Evolutionary conservation across 768 basidiomycete genomes (phyloP).

Genomic region (Macrolepiota dolichaula): DNA sequence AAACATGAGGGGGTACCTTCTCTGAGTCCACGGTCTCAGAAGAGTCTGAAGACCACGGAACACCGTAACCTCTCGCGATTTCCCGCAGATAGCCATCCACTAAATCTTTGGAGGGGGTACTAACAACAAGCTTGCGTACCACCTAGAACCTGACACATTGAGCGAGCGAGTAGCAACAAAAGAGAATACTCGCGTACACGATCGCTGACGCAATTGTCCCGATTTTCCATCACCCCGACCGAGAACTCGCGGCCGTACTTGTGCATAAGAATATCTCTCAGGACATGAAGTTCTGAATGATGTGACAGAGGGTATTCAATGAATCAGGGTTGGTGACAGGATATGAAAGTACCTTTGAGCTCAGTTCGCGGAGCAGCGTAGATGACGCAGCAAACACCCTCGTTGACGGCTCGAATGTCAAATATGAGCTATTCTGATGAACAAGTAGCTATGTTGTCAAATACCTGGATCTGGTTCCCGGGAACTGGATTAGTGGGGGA

Average conservation of each 20-base stretch:
- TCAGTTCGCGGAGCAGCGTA: constrained; percentile 91
- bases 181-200: constrained; percentile 44
- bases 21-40: constrained; percentile 1
- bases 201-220: constrained; percentile 73
- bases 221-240: constrained; percentile 81
- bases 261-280: constrained; percentile 93
- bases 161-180: not conserved
- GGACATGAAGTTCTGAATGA: constrained; percentile 75
- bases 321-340: not conserved
- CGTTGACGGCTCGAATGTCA: constrained; percentile 36
- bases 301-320: not conserved
- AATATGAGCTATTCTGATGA: not conserved
- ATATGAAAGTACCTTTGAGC: constrained; percentile 60
- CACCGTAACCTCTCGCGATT: constrained; percentile 85
- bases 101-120: constrained; percentile 67
- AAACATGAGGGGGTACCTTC: not conserved
- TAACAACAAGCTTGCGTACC: constrained; percentile 64
- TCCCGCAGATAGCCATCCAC: constrained; percentile 88
- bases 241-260: constrained; percentile 94
- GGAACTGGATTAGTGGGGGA: constrained; percentile 36
- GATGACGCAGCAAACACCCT: constrained; percentile 87
- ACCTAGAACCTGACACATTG: constrained; percentile 45
- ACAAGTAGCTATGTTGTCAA: constrained; percentile 17
- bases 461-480: constrained; percentile 82
- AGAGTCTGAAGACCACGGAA: constrained; percentile 53